These are phyloP conservation scores for Puccinia horiana DNA, from an alignment of 1,284 basidiomycete species.

Conservation along the genomic window DNA sequence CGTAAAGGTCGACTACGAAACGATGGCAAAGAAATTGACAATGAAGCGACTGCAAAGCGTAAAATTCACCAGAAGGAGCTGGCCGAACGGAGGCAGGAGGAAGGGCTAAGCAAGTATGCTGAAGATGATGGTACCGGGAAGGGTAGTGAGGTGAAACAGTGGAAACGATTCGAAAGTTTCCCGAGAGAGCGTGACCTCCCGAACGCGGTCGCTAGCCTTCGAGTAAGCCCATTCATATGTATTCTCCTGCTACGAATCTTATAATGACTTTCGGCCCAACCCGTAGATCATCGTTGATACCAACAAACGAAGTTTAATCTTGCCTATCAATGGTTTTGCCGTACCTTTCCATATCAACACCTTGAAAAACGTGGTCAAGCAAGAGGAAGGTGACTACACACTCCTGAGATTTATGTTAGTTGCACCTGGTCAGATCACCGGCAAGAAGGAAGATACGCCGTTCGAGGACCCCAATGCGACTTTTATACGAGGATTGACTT, in stretches of 20 bases:
- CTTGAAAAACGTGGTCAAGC: slow-evolving; percentile 97
- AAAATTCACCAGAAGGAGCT: slow-evolving; percentile 85
- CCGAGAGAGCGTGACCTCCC: slow-evolving; percentile 89
- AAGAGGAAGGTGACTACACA: slow-evolving; percentile 91
- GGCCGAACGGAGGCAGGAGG: slow-evolving; percentile 74
- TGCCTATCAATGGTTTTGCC: slow-evolving; percentile 92
- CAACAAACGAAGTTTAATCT: slow-evolving; percentile 81
- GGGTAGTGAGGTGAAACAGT: slow-evolving; percentile 69
- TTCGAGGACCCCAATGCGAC: slow-evolving; percentile 97
- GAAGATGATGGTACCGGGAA: slow-evolving; percentile 58
- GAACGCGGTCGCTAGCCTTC: slow-evolving; percentile 51
- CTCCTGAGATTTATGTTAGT: slow-evolving; percentile 97
- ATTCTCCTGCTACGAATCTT: background rate
- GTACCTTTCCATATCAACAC: slow-evolving; percentile 99
- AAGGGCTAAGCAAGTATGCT: slow-evolving; percentile 81
- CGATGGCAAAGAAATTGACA: slow-evolving; percentile 67
- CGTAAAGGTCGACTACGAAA: slow-evolving; percentile 73
- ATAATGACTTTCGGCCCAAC: background rate
- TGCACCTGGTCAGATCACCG: slow-evolving; percentile 93
- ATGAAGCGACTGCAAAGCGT: slow-evolving; percentile 70
- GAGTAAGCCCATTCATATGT: background rate
- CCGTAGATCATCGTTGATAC: slow-evolving; percentile 84
- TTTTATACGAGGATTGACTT: slow-evolving; percentile 92
- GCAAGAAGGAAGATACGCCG: slow-evolving; percentile 98
- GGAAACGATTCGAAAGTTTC: slow-evolving; percentile 96